Evolutionary conservation across 495 filamentous ascomycete genomes (phyloP), one percentile per base, ranked within the genome.

Genomic region (Hypoxylon crocopeplum): DNA sequence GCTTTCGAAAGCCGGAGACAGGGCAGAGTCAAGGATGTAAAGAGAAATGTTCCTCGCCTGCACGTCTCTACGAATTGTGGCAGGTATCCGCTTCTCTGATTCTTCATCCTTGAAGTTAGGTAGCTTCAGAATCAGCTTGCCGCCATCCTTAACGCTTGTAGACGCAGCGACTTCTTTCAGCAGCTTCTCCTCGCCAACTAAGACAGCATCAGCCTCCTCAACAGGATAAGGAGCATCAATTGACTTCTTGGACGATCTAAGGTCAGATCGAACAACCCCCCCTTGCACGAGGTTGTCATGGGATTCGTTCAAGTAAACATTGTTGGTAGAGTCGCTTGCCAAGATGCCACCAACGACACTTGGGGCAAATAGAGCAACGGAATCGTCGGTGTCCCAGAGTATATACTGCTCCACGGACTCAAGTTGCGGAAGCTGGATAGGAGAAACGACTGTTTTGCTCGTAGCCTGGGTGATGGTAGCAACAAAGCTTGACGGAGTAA

Each of bases 301-400:
- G 3, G 80, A 80, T 62, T 88, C 84, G 66, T 84, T 88, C 46
- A 88, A 79, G 55, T 87, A 87, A 54, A 98, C 82, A 62, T 94
- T 96, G 73, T 75, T 88, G 1, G 86, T 77, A 0, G 86, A 87
- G 67, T 94, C 88, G 37, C 78, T 77, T 7, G 92, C 87, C 27
- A 98, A 78, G 3, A 94, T 77, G 62, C 85, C 85, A 33, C 87
- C 86, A 22, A 97, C 71, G 30, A 81, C 81, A 16, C 81, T 68
- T 7, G 91, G 84, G 20, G 91, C 86, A 42, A 79, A 77, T 34
- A 76, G 79, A 27, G 87, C 83, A 1, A 74, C 71, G 19, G 91
- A 93, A 68, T 84, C 84, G 59, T 96, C 94, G 13, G 88, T 72
- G 70, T 97, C 90, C 94, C 93, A 98, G 80, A 98, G 96, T 16